Base-by-base conservation (phyloP, 2,329 filamentous ascomycete genomes). In the Colletotrichum abscissum region DNA sequence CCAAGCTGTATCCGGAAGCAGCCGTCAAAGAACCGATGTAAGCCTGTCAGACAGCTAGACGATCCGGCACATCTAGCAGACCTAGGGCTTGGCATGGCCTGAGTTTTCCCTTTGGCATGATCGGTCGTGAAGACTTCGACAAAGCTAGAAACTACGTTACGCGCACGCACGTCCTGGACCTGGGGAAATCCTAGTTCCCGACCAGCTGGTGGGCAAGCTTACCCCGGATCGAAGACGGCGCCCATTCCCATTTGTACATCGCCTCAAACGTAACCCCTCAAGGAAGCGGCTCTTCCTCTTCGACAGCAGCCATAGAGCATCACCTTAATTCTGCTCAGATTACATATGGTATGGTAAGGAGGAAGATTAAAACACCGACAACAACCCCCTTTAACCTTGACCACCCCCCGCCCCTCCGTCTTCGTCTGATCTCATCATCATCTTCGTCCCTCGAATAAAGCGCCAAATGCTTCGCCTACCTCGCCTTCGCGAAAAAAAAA, bases 401-500 rank as follows among this genome's bases (percentile, higher is more conserved):
- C 42, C 42, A 3, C 24, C 30, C 19, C 19, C 14, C 38, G 9
- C 12, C 30, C 22, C 24, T n/a, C n/a, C 30, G 4, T 64, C 52
- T 7, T 49, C 33, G 26, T 6, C n/a, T 4, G 46, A 14, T 33
- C 8, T 16, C 3, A 42, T n/a, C 63, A 26, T 14, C 63, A 26
- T 14, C 14, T 46, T 33, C 7, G 16, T 12, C 33, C 16, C 16
- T 8, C 22, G 6, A 42, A 42, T 19, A 42, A 42, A 42, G 38
- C 38, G 38, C 19, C 38, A 42, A 19, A 42, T 8, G 49, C 49
- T 7, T 42, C 22, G 24, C 33, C 54, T 28, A 56, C 3, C 22
- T 28, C 54, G 54, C 54, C 54, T 16, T 28, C 35, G 46, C 88
- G 14, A 9, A 49, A 49, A 49, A 49, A 22, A n/a, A 49, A 49